Evolutionary conservation across 306 rosid genomes (phyloP), one percentile per base, ranked within the genome.

Genomic region (Prunus padus): DNA sequence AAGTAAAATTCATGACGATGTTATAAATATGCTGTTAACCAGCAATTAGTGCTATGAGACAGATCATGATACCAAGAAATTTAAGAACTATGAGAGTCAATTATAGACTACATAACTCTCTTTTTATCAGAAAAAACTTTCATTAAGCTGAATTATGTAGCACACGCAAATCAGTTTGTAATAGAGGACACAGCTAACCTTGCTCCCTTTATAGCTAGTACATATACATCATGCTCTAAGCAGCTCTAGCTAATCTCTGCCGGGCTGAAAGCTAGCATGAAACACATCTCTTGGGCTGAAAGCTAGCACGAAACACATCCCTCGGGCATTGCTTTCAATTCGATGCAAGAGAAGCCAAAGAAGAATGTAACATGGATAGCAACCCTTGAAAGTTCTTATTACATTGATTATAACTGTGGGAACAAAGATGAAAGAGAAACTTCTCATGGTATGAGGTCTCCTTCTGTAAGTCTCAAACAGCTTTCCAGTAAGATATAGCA

Each of bases 401-500:
- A 18, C 56, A 51, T 0, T 6, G 42, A 37, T 37, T 37, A 0
- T 7, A 6, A 37, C 42, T 37, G 42, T 7, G 10, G 42, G 9
- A 7, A 37, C 16, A 46, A 46, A 46, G 51, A 46, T 46, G 12
- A 10, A 16, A 23, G 22, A 23, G 65, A 23, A 60, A 11, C 4
- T 60, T 60, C 1, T 23, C 30, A 14, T 42, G 42, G 42, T 7
- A 37, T 37, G 42, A 37, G 42, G 9, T 37, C 9, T 6, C 42
- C 42, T 37, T 37, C 42, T 76, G 30, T 37, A 46, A n/a, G 37
- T 46, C 75, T 78, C 85, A 90, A 55, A 84, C 86, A 46, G 91
- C 88, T 67, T 57, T 68, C 98, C 98, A 95, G 67, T 77, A 86
- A 54, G 97, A 89, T 45, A 95, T 30, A n/a, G 92, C 97, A 49